Evolutionary conservation across 345 rosid species (phyloP), one percentile per base, ranked within the genome.

Genomic region (Brassica cretica): DNA sequence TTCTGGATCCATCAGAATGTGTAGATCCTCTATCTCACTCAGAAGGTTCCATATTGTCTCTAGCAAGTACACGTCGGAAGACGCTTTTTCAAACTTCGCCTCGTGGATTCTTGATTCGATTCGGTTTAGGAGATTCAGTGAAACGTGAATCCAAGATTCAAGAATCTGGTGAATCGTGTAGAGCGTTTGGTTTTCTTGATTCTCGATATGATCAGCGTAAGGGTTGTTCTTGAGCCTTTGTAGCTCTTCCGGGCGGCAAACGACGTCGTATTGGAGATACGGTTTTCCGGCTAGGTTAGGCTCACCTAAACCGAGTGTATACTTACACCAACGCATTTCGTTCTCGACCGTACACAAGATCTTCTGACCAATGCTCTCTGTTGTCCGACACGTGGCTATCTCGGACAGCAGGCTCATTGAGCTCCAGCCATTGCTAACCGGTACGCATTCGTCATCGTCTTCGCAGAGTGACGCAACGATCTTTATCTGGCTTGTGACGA

Each of bases 251-350:
- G 97, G 98, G 39, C 56, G 84, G 84, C 96, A 91, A 46, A 93
- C 85, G 75, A 85, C 86, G 86, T 94, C 99, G 90, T 93, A 94
- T 0, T 73, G 86, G 1, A 94, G 89, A 77, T 80, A 86, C 25
- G 97, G 95, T 72, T 94, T 94, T 0, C 90, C 96, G 49, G 85
- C 56, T 15, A 91, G 77, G 82, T 94, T 94, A 0, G 93, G 93
- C 80, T 94, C 98, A 15, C 98, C 96, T 18, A 94, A 41, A 12
- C 99, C 98, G 0, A 94, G 87, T 0, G 99, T 88, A 80, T 88
- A 94, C 37, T 86, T 83, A 63, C 98, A 89, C 76, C 90, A 71
- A 75, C 91, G 82, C 93, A 94, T 88, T 85, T 89, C 93, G 78
- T 88, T 85, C 85, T 94, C 98, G 67, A 94, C 84, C 55, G 90